Evolutionary conservation across 1,284 basidiomycete genomes (phyloP).

Genomic region (Sanghuangporus baumii): DNA sequence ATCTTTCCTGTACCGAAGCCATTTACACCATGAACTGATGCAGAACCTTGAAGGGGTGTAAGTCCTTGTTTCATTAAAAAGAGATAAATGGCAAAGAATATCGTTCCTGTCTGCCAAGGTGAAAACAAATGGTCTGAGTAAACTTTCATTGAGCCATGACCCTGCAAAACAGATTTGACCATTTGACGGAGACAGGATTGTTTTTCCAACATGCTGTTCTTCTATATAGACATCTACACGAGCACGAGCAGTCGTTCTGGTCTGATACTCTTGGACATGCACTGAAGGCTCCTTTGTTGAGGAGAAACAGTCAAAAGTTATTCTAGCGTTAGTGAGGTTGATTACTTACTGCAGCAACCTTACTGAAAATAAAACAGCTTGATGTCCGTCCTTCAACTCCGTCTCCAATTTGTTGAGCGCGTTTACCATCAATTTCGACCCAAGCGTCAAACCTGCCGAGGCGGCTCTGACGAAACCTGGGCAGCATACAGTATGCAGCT

Average conservation of each 20-base stretch:
- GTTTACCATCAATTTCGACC: too few species aligned
- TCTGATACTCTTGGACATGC: background rate
- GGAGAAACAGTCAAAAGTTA: background rate
- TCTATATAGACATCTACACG: slow-evolving; percentile 4
- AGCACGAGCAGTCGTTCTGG: background rate
- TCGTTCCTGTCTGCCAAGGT: background rate
- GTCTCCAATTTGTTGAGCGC: too few species aligned
- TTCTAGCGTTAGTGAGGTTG: background rate
- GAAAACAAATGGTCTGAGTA: slow-evolving; percentile 1
- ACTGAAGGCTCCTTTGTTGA: background rate
- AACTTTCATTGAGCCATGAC: background rate
- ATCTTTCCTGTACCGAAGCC: background rate
- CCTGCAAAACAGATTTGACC: background rate
- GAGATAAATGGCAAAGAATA: background rate
- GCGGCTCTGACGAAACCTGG: too few species aligned
- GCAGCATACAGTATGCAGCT: too few species aligned
- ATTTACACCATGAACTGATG: background rate
- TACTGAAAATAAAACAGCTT: too few species aligned
- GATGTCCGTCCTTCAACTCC: too few species aligned
- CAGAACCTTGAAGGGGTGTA: background rate
- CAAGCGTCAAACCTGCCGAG: too few species aligned
- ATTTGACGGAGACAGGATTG: background rate
- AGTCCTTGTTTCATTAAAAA: background rate
- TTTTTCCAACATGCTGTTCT: background rate
- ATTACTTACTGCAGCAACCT: too few species aligned